These are phyloP conservation scores for Gossypium thurberi DNA, from an alignment of 345 rosid genomes.

Conservation along the genomic window DNA sequence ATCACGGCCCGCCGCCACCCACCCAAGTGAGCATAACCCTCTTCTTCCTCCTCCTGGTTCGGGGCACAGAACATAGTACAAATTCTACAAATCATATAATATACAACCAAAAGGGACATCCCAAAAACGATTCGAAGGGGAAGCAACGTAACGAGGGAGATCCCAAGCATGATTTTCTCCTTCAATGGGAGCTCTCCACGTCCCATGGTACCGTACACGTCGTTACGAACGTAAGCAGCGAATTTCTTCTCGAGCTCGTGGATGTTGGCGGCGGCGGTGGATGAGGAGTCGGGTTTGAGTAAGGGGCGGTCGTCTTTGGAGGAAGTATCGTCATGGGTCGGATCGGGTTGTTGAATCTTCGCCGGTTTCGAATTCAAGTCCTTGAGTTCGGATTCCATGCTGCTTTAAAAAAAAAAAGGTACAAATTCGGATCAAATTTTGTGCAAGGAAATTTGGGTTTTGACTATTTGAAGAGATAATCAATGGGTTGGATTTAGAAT, in stretches of 20 bases:
- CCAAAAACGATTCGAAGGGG: constrained; percentile 62
- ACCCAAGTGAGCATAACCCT: constrained; percentile 85
- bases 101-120: constrained; percentile 43
- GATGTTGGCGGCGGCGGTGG: constrained; percentile 37
- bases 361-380: constrained; percentile 37
- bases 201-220: constrained; percentile 86
- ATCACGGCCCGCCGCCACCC: constrained; percentile 86
- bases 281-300: constrained; percentile 46
- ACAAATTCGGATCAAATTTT: neutral
- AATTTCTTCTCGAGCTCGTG: constrained; percentile 79
- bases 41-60: constrained; percentile 70
- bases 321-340: constrained; percentile 25
- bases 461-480: neutral
- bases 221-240: constrained; percentile 78
- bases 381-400: constrained; percentile 66
- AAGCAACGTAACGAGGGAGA: constrained; percentile 62
- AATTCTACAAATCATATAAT: constrained; percentile 74
- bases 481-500: neutral
- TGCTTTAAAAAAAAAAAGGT: neutral
- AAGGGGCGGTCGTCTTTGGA: constrained; percentile 72
- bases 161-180: constrained; percentile 55
- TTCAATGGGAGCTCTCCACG: constrained; percentile 59
- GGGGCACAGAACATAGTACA: constrained; percentile 77
- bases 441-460: neutral
- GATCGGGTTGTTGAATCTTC: neutral